Base-by-base conservation (phyloP, 1,284 basidiomycete species). In the Stereum hirsutum region DNA sequence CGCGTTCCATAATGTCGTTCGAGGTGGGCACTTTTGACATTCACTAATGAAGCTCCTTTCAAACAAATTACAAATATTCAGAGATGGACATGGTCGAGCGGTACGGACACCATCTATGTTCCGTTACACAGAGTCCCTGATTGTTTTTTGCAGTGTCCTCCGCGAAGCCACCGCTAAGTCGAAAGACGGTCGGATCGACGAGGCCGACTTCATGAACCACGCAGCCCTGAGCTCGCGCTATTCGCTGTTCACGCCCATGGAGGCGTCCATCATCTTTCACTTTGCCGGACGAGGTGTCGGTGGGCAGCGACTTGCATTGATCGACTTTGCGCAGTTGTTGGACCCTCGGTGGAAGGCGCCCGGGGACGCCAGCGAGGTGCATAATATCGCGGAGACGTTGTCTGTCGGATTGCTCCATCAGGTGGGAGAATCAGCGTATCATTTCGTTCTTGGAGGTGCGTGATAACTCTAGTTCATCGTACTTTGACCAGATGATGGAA, bases 51-150 rank as follows among this genome's bases (percentile, higher is more conserved):
- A 26, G 30, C 14, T 31, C 42, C 33, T 37, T 44, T 44, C 44
- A 45, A 51, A 33, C 46, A 28, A n/a, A n/a, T 42, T 25, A 30
- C 42, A 46, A 47, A 47, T 39, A 46, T 27, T 31, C 46, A 83
- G 92, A 95, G 59, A 95, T 95, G 90, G 92, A 95, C 66, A 88
- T 92, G 74, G 80, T 94, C 42, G 92, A 96, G 66, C 78, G 88
- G 84, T 85, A 52, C 39, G 70, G 17, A 14, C 14, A 20, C 28
- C 46, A 30, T 24, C 20, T 20, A 5, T 21, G 5, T 3, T 6
- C 20, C 6, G 20, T 5, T 2, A 24, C 11, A 27, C 27, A 24
- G 17, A 24, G 17, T 35, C 10, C 8, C 19, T 28, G 7, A 28
- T 6, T 26, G 25, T 27, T 31, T 12, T n/a, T 39, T 32, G 3